Base-by-base conservation (phyloP, 768 basidiomycete species). In the Xerocomellus amylosporus region DNA sequence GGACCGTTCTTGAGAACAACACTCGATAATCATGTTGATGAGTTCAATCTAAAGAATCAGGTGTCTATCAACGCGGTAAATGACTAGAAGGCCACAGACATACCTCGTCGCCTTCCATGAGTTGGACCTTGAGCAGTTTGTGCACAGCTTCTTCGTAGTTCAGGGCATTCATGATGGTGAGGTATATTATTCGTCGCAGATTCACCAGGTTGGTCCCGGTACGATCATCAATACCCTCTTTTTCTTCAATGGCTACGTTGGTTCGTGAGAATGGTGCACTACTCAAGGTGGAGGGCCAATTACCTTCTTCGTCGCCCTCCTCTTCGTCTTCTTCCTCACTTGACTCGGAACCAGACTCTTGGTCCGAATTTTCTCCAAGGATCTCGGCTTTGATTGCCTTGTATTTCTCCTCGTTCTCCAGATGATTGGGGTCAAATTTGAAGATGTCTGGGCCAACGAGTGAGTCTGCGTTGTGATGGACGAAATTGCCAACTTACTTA, bases 141-240 rank as follows among this genome's bases (percentile, higher is more conserved):
- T 99, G 97, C 0, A 98, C 95, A 0, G 96, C 96, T 84, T 99
- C 97, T 71, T 99, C 97, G 68, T 93, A 97, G 71, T 92, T 94
- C 54, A 98, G 79, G 42, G 94, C 93, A 67, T 98, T 98, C 96
- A 98, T 98, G 77, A 98, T 96, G 0, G 97, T 97, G 59, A 99
- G 74, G 70, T 99, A 99, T 69, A 99, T 98, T 22, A 84, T 82
- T 64, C 94, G 84, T 46, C 97, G 87, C 46, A 99, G 74, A 71
- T 98, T 98, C 70, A 98, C 93, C 51, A 98, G 75, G 67, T 97
- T 97, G 15, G 94, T 97, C 69, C 90, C 93, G 0, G 97, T 98
- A 60, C 84, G 84, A 70, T 99, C 97, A 65, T 95, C 86, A 46
- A 99, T 98, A 30, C 87, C 94, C 71, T 90, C 83, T 66, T 88